Evolutionary conservation across 306 rosid genomes (phyloP), one percentile per base, ranked within the genome.

Genomic region (Crotalaria pallida): DNA sequence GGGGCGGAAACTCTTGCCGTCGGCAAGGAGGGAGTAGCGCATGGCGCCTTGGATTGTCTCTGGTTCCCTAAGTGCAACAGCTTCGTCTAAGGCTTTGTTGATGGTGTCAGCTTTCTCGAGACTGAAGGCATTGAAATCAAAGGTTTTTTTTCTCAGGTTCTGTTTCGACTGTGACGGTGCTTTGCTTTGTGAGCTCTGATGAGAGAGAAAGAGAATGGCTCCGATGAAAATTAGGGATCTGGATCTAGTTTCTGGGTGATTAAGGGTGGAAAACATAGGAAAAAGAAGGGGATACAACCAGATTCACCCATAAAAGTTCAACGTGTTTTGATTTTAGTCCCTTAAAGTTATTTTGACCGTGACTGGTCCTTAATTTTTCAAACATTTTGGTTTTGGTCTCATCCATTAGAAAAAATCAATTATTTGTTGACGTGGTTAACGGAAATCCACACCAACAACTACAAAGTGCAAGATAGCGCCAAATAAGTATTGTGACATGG

Each of bases 21-120:
- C 89, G 23, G 96, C 97, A 0, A 88, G 83, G 64, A 91, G 96
- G 2, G 97, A 88, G 80, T 91, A 91, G 0, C 96, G 81, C 90
- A 86, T 91, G 6, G 92, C 90, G 34, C 86, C 84, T 63, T 91
- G 88, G 62, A 91, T 91, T 71, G 29, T 88, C 3, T 15, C 62
- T 1, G 97, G 97, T 4, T 91, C 85, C 1, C 59, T 40, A 1
- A 86, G n/a, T 7, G 75, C 38, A 57, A 91, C 82, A 0, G 88
- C 82, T 4, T 65, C 80, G 24, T 91, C 88, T 6, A 90, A 65
- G 33, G 92, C 97, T 43, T 74, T 60, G 80, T 88, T 86, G 1
- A 91, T 85, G 0, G 62, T 60, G 9, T 69, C 53, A 10, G 86
- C 96, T 49, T 78, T 91, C 17, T 76, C 43, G 45, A 80, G 65